Evolutionary conservation across 495 filamentous ascomycete genomes (phyloP).

Genomic region (Astrothelium macrocarpum): DNA sequence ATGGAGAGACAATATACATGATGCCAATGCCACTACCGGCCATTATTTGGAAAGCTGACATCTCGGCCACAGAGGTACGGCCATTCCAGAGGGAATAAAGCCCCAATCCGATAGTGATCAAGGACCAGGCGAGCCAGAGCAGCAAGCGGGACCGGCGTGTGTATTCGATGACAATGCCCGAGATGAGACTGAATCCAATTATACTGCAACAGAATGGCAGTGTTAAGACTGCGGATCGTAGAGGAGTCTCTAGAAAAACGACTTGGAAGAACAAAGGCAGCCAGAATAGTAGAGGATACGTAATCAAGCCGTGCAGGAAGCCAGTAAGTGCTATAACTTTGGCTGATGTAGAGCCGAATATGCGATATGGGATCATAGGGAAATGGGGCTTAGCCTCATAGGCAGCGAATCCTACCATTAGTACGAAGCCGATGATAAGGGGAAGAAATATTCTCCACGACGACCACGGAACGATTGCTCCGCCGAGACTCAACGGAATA

Average conservation of each 20-base stretch:
- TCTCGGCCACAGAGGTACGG: neutral
- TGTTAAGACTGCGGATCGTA: conserved; percentile 48
- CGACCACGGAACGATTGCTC: conserved; percentile 41
- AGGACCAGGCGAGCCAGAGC: conserved; percentile 43
- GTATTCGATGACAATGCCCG: conserved; percentile 35
- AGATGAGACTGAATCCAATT: conserved; percentile 37
- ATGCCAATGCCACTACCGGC: neutral
- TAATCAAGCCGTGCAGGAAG: conserved; percentile 45
- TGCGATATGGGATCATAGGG: conserved; percentile 39
- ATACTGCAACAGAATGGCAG: conserved; percentile 51
- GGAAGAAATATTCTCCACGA: conserved; percentile 41
- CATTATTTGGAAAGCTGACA: neutral
- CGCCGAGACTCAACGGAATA: conserved; percentile 49
- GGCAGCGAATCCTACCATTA: conserved; percentile 28
- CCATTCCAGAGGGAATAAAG: conserved; percentile 12
- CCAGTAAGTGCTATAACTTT: conserved; percentile 38
- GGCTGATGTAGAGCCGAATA: conserved; percentile 43
- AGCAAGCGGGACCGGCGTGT: conserved; percentile 42
- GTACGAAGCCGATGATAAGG: conserved; percentile 20
- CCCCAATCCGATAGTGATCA: conserved; percentile 40
- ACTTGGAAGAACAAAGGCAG: conserved; percentile 56
- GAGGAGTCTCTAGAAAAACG: conserved; percentile 44
- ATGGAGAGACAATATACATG: neutral
- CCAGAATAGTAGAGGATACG: conserved; percentile 50
- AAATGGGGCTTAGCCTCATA: conserved; percentile 23